phyloP scores from a whole-genome alignment of 2,329 filamentous ascomycete genomes.

The Ceratocystis destructans region DNA sequence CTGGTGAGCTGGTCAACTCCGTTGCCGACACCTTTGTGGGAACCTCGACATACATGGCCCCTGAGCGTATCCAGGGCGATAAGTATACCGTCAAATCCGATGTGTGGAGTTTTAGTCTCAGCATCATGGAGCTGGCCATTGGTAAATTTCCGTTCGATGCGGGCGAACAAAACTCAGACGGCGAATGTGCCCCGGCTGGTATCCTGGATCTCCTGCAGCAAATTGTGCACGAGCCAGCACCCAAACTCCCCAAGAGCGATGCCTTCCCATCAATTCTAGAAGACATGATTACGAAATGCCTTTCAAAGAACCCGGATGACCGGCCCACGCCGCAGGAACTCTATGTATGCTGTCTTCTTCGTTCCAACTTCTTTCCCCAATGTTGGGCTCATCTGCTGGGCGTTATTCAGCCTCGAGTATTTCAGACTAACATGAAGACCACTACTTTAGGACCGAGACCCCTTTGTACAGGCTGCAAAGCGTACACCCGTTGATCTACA shows the following conservation, averaged over 20 bases:
- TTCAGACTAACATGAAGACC: background rate
- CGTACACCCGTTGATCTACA: slow-evolving; percentile 86
- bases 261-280: slow-evolving; percentile 91
- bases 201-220: slow-evolving; percentile 93
- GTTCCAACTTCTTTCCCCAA: background rate
- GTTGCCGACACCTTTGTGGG: slow-evolving; percentile 97
- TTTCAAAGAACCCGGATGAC: slow-evolving; percentile 77
- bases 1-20: slow-evolving; percentile 91
- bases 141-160: slow-evolving; percentile 89
- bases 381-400: no score
- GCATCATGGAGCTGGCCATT: slow-evolving; percentile 93
- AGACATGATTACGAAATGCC: slow-evolving; percentile 92
- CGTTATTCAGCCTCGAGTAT: no score
- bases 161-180: slow-evolving; percentile 56
- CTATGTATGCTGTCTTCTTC: slow-evolving; percentile 47
- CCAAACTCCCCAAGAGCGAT: slow-evolving; percentile 87
- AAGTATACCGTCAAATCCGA: slow-evolving; percentile 97
- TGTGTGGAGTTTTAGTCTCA: slow-evolving; percentile 94
- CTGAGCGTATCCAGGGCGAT: slow-evolving; percentile 91
- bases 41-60: slow-evolving; percentile 98
- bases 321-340: slow-evolving; percentile 87
- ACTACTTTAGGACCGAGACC: slow-evolving; percentile 59
- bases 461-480: slow-evolving; percentile 92
- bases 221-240: slow-evolving; percentile 92
- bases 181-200: slow-evolving; percentile 73